Evolutionary conservation across 2,329 filamentous ascomycete genomes (phyloP).

Genomic region (Calonectria multiphialidica): DNA sequence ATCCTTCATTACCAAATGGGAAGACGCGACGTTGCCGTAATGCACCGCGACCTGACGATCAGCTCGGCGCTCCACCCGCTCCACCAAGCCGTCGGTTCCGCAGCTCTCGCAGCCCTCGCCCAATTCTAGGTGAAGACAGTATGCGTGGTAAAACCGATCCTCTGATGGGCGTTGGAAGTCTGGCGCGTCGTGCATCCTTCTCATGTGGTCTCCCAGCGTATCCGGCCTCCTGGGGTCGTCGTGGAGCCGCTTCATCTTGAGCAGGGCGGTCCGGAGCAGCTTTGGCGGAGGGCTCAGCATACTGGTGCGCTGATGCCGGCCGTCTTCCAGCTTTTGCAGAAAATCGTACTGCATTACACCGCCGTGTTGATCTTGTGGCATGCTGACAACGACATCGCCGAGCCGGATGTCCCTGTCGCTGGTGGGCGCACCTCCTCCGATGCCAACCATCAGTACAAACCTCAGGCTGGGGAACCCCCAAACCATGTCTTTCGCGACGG

Average conservation of each 20-base stretch:
- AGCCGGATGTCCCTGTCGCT: constrained; percentile 39
- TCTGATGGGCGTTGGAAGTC: not conserved
- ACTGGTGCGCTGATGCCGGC: not conserved
- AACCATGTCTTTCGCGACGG: not conserved
- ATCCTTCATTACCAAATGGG: not conserved
- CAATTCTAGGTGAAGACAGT: not conserved
- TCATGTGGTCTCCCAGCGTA: not conserved
- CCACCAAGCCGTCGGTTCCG: not conserved
- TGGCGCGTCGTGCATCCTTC: not conserved
- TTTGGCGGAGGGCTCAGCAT: not conserved
- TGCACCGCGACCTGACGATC: not conserved
- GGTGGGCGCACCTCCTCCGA: constrained; percentile 41
- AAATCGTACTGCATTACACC: constrained; percentile 29
- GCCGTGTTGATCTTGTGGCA: not conserved
- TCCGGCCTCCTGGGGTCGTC: not conserved
- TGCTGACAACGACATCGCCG: constrained; percentile 42
- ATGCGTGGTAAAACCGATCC: not conserved
- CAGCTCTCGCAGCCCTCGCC: not conserved
- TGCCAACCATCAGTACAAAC: constrained; percentile 31
- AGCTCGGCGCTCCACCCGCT: not conserved
- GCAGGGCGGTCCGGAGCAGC: not conserved
- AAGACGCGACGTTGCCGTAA: not conserved
- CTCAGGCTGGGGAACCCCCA: not conserved
- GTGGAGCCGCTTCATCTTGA: not conserved
- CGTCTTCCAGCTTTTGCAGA: not conserved